Evolutionary conservation across 1,284 basidiomycete species (phyloP), one percentile per base, ranked within the genome.

Genomic region (Austroboletus novae-zelandiae): DNA sequence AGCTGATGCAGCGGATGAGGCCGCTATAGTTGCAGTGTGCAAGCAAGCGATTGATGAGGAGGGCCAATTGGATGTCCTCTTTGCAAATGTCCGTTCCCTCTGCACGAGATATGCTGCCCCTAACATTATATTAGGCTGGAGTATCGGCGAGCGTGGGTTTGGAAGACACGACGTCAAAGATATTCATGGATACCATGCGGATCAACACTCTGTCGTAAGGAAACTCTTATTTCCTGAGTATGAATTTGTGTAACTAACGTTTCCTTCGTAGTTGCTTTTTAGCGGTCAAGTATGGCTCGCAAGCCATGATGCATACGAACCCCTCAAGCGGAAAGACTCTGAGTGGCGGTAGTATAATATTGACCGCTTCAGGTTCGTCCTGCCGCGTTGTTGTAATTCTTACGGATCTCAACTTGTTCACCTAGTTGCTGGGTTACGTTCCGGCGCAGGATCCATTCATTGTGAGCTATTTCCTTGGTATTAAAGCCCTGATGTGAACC

Each of bases 41-140:
- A 73, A 87, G 52, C 83, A 76, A 54, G 89, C 88, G 2, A 59
- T 94, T 15, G 67, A 79, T 36, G 93, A 97, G 56, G 85, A 94
- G 61, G 92, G 92, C 3, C 79, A 83, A 43, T 75, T 97, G 15
- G 95, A 98, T 60, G 86, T 96, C 57, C 97, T 95, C 76, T 97
- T 94, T 65, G 94, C 94, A 35, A 97, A 98, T 64, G 93, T 91
- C 60, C 59, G 80, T 58, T 30, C 32, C 44, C 31, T 36, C 32
- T 40, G 47, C 43, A n/a, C 1, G 14, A 31, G 20, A 45, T 14
- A 30, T 46, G 27, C 20, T 31, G n/a, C 29, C 17, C 43, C 34
- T 61, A 48, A 60, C 47, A 40, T n/a, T 35, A 23, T 27, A 2
- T 30, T 58, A 90, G 89, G 87, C 88, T 52, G 87, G 86, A 9